phyloP scores from a whole-genome alignment of 1,284 basidiomycete species.

The Marasmius sp. region DNA sequence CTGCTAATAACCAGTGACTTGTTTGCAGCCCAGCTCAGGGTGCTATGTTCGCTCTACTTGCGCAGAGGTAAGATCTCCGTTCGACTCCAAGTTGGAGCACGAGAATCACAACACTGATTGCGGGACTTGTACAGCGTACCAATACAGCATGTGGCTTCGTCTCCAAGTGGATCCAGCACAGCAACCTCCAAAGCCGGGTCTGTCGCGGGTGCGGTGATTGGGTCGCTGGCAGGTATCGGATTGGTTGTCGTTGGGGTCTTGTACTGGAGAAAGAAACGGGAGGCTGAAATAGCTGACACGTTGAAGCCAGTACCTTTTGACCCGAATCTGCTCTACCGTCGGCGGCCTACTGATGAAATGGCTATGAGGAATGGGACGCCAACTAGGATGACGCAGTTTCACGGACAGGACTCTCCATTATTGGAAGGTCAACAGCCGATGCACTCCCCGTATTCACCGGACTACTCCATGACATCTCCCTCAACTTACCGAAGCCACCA shows the following conservation, averaged over 20 bases:
- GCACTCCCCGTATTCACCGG: not conserved
- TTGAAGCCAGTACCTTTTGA: not conserved
- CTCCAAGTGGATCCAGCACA: not conserved
- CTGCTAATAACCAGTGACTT: not conserved
- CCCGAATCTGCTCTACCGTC: not conserved
- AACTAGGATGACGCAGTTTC: too few species aligned
- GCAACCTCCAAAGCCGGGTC: not conserved
- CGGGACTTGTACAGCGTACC: not conserved
- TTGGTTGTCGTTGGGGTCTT: not conserved
- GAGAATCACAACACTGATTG: not conserved
- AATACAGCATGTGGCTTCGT: not conserved
- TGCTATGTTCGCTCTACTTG: conserved; percentile 10
- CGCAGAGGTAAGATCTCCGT: conserved; percentile 1
- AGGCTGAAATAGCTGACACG: not conserved
- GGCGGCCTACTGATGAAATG: not conserved
- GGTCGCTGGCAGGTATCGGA: conserved; percentile 1
- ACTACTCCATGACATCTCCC: not conserved
- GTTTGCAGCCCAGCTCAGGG: conserved; percentile 8
- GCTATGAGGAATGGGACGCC: not conserved
- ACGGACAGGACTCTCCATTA: too few species aligned
- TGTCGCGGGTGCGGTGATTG: conserved; percentile 10
- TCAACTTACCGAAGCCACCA: not conserved
- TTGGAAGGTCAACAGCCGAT: not conserved
- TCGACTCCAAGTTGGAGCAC: not conserved
- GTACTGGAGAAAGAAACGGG: not conserved